Conservation (phyloP, 2,329 filamentous ascomycete species). For the Beauveria varroae region DNA sequence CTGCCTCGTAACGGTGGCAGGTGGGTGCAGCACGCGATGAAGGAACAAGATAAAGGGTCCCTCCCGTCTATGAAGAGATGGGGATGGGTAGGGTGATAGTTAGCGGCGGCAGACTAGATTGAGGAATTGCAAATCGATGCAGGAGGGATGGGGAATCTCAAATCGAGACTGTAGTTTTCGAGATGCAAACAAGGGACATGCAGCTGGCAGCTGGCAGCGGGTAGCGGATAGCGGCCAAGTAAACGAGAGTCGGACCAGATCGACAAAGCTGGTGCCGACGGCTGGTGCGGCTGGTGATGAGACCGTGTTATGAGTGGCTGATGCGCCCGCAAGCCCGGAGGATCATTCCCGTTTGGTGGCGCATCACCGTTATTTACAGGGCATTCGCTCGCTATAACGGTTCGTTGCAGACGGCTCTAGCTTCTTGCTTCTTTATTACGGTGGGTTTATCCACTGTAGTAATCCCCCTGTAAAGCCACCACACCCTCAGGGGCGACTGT, state of each 20-base stretch:
- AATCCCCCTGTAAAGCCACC: too few relatives aligned
- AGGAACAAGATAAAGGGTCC: not conserved
- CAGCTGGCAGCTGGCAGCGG: not conserved
- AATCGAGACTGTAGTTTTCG: not conserved
- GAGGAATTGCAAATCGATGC: not conserved
- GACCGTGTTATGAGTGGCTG: not conserved
- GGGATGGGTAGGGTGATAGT: not conserved
- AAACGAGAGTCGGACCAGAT: not conserved
- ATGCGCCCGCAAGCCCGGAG: not conserved
- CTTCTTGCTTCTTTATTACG: too few relatives aligned
- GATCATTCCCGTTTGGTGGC: not conserved
- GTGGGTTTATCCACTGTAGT: too few relatives aligned
- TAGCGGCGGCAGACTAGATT: not conserved
- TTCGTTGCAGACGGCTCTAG: not conserved
- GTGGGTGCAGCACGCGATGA: not conserved
- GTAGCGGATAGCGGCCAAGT: not conserved
- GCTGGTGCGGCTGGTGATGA: not conserved
- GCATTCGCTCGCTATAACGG: not conserved
- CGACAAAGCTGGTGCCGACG: not conserved
- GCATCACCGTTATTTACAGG: not conserved
- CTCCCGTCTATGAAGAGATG: not conserved
- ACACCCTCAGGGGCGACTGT: too few relatives aligned
- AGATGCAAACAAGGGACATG: not conserved
- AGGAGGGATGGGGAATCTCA: not conserved
- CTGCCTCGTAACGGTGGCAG: constrained; percentile 1